phyloP scores from a whole-genome alignment of 2,329 filamentous ascomycete species.

The Chaetomium sp. region DNA sequence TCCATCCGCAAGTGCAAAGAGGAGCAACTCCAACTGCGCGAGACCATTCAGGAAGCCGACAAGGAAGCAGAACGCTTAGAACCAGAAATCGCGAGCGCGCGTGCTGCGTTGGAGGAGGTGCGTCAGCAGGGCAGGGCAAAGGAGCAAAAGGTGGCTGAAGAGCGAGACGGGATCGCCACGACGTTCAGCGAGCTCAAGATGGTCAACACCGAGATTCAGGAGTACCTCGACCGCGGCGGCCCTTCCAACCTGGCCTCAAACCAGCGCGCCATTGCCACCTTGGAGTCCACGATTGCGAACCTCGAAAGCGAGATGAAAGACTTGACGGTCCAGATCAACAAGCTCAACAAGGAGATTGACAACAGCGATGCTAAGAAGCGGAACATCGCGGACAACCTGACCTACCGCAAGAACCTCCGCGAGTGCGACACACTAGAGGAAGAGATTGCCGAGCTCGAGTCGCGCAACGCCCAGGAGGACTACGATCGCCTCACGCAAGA shows the following conservation, averaged over 20 bases:
- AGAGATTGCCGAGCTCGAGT: conserved; percentile 69
- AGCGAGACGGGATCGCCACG: conserved; percentile 63
- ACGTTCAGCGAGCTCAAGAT: conserved; percentile 72
- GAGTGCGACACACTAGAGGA: conserved; percentile 59
- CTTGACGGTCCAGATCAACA: conserved; percentile 66
- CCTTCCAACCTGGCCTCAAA: conserved; percentile 63
- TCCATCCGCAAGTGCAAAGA: conserved; percentile 70
- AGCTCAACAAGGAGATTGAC: conserved; percentile 67
- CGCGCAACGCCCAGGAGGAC: conserved; percentile 75
- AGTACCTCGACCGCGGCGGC: conserved; percentile 72
- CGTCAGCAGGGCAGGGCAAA: conserved; percentile 63
- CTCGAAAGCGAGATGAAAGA: conserved; percentile 62
- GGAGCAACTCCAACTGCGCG: conserved; percentile 61
- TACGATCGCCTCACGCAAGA: conserved; percentile 67
- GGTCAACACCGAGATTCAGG: conserved; percentile 69
- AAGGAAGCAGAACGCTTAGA: conserved; percentile 65
- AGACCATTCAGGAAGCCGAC: conserved; percentile 63
- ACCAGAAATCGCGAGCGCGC: conserved; percentile 69
- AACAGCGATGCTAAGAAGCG: conserved; percentile 78
- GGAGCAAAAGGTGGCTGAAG: conserved; percentile 65
- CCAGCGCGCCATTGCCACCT: conserved; percentile 58
- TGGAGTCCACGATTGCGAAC: conserved; percentile 59
- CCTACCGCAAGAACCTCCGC: conserved; percentile 69
- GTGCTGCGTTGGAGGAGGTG: conserved; percentile 70
- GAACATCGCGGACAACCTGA: conserved; percentile 82